Conservation (phyloP, 2,329 filamentous ascomycete genomes). For the Fusarium clavum region DNA sequence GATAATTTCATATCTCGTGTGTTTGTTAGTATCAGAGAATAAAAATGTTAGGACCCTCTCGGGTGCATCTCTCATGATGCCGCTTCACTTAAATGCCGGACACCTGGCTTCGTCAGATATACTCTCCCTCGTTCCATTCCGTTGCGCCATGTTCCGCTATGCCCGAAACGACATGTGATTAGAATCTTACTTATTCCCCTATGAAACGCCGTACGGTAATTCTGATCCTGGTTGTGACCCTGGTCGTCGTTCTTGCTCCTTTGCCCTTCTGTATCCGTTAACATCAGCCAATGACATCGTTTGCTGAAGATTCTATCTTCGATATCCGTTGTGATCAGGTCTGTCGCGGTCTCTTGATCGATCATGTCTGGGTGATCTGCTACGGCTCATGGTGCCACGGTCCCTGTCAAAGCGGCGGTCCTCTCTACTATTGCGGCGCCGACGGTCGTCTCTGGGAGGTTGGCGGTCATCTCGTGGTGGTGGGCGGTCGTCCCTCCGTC, state of each 20-base stretch:
- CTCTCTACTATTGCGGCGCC: slow-evolving; percentile 50
- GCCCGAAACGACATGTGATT: slow-evolving; percentile 23
- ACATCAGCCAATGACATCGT: neutral
- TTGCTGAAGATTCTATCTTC: slow-evolving; percentile 54
- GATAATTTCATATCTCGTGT: slow-evolving; percentile 20
- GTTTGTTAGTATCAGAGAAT: slow-evolving; percentile 12
- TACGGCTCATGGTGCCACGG: slow-evolving; percentile 55
- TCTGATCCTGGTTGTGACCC: neutral
- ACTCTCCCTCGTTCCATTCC: slow-evolving; percentile 26
- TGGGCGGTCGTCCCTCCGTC: slow-evolving; percentile 51
- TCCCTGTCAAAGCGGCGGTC: slow-evolving; percentile 58
- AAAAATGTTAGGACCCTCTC: neutral
- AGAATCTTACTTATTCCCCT: slow-evolving; percentile 11
- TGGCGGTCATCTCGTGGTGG: slow-evolving; percentile 48
- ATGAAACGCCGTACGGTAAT: slow-evolving; percentile 34
- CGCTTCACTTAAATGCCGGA: slow-evolving; percentile 29
- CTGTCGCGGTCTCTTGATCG: slow-evolving; percentile 57
- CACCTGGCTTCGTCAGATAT: slow-evolving; percentile 18
- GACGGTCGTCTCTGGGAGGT: slow-evolving; percentile 46
- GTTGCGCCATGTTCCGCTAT: slow-evolving; percentile 35
- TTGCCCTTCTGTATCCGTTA: neutral
- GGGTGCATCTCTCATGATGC: slow-evolving; percentile 2
- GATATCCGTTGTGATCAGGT: slow-evolving; percentile 62
- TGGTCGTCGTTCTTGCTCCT: slow-evolving; percentile 1
- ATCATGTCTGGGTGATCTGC: slow-evolving; percentile 54